Evolutionary conservation across 1,139 yeast species (phyloP), one percentile per base, ranked within the genome.

Genomic region (Scheffersomyces insectosa): DNA sequence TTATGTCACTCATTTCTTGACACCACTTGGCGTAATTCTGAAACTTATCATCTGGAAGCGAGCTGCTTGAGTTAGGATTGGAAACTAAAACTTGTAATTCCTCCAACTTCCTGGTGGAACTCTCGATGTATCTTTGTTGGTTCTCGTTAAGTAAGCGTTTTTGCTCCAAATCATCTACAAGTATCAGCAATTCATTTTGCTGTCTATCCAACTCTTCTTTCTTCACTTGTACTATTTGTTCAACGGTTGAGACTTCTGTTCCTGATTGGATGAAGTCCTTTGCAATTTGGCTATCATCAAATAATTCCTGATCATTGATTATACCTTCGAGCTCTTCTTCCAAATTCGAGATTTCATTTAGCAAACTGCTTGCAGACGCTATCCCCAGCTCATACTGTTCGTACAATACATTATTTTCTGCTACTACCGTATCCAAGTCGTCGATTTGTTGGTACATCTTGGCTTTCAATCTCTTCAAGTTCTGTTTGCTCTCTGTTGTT

Each of bases 11-110:
- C 56, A 65, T 56, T 33, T 62, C 63, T 38, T 59, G 57, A 31
- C 65, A 54, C 72, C 70, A 66, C 42, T 62, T 61, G 20, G 68
- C 70, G 36, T 48, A 55, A 28, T 48, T 42, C 27, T 64, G 62
- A 13, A 52, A 44, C 28, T 56, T 39, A 40, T 48, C 54, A n/a
- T 41, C 39, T n/a, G 49, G 45, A 20, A 20, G 8, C 8, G 25
- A 20, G 8, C 8, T 20, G 25, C 25, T 20, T 20, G 25, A 20
- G 9, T 20, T 20, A 31, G 15, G 16, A 5, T 40, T 38, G 7
- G 31, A 34, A 3, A 41, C 44, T 6, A 41, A 32, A 6, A 36
- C 10, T 20, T 36, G 39, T 32, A 51, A 39, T 20, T 47, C 42
- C 11, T 29, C 29, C 30, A 35, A 28, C 33, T 47, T 46, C 11